These are phyloP conservation scores for Maudiozyma saulgeensis DNA, from an alignment of 805 yeast species.

Conservation along the genomic window DNA sequence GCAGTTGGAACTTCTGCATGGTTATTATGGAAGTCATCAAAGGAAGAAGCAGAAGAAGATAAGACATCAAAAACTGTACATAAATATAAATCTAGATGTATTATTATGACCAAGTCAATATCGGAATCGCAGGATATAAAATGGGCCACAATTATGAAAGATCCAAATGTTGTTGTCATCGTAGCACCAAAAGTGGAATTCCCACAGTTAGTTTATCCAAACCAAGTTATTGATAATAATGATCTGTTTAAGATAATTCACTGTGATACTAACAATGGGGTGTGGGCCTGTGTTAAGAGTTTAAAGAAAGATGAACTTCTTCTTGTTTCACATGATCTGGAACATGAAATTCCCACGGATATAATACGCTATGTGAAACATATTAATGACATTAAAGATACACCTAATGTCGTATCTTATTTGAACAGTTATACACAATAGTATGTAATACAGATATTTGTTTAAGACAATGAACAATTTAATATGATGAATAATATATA, in stretches of 20 bases:
- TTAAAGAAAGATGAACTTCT: conserved; percentile 31
- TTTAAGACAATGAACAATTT: too few species aligned
- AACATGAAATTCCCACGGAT: conserved; percentile 24
- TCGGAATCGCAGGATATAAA: conserved; percentile 4
- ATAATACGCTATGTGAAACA: conserved; percentile 22
- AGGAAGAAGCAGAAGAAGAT: not conserved
- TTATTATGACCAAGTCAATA: conserved; percentile 14
- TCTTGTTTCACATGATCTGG: conserved; percentile 20
- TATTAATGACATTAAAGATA: conserved; percentile 5
- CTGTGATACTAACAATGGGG: conserved; percentile 40
- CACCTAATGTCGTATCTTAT: not conserved
- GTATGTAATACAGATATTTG: not conserved
- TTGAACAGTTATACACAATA: not conserved
- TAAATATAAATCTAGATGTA: conserved; percentile 9
- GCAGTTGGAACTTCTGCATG: conserved; percentile 10
- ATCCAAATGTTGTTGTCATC: conserved; percentile 27
- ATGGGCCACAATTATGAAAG: conserved; percentile 13
- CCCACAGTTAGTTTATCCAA: conserved; percentile 6
- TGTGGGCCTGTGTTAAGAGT: conserved; percentile 49
- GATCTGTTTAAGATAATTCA: conserved; percentile 31
- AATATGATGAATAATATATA: too few species aligned
- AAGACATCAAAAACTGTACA: not conserved
- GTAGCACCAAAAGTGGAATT: conserved; percentile 25
- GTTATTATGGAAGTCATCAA: conserved; percentile 5
- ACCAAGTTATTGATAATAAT: conserved; percentile 13